Base-by-base conservation (phyloP, 495 filamentous ascomycete genomes). In the Penicillium chermesinum region DNA sequence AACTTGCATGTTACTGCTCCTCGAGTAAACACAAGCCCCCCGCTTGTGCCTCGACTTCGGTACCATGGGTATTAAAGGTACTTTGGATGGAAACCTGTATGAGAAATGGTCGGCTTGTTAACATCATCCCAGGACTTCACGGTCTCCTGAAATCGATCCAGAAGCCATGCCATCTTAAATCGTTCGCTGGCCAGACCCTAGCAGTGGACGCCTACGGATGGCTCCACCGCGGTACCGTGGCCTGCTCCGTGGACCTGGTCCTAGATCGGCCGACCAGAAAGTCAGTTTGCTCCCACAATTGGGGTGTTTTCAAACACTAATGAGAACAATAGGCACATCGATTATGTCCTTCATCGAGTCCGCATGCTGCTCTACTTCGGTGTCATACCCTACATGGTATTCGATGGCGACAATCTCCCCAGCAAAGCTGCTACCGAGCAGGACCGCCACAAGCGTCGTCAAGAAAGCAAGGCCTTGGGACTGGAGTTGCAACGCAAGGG, bases 201-300 rank as follows among this genome's bases (percentile, higher is more conserved):
- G 94, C 87, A 2, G 81, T 99, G 13, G 94, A 99, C 66, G 91
- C 86, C 48, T 99, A 99, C 74, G 93, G 90, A 61, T 99, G 94
- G 94, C 82, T 99, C 27, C 94, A 99, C 63, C 86, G 94, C 52
- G 94, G 91, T 22, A 88, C 90, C 18, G 81, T 94, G 41, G 76
- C 90, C 18, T 99, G 93, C 64, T 87, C 91, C 46, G 83, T 95
- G 52, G 94, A 97, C 50, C 76, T 99, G 38, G 94, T 91, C 21
- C 75, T 89, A 55, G 87, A 84, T 55, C 89, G 86, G 64, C 89
- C 89, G 15, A 96, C 89, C 4, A 81, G 78, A 43, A 95, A 89
- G 87, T 95, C 72, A 54, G 78, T n/a, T n/a, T n/a, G n/a, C 70
- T 19, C 2, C 3, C 3, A 22, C 46, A 8, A 13, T 44, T 21